Base-by-base conservation (phyloP, 2,329 filamentous ascomycete genomes). In the Amesomyces nigricolor region DNA sequence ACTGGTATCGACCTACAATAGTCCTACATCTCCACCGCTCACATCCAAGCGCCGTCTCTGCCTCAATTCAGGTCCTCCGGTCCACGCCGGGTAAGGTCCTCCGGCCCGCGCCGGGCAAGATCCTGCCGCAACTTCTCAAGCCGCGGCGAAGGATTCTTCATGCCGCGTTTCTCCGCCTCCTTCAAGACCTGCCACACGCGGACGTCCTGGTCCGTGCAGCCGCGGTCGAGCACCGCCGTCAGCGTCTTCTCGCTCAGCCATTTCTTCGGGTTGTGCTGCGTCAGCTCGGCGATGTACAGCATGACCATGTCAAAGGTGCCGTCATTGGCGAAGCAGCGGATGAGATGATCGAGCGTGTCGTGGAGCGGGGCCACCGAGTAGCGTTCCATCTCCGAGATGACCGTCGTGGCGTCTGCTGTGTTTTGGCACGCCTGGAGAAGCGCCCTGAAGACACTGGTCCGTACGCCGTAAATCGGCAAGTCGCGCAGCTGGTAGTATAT, bases 401-500 rank as follows among this genome's bases (percentile, higher is more conserved):
- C 44, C 57, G 72, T 72, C 29, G 65, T 63, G 58, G 70, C 66
- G 13, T 65, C 65, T 49, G 65, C 66, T 8, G 59, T 48, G 57
- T 35, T 56, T 48, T 9, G 52, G 66, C 63, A 68, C 63, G 42
- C 63, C 44, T n/a, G 47, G 10, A 74, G 62, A 19, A 75, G 64
- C 32, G 32, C 32, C 22, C 7, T 35, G 10, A 72, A 52, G 10
- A 67, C 61, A 51, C 71, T 74, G 1, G 72, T 74, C 37, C 66
- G 60, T 10, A 67, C 72, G 73, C 2, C 67, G 68, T 9, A 61
- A 57, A 1, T 62, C 61, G 69, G 72, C 43, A 75, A 58, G 46
- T 68, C 66, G 5, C 70, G 67, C 22, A 74, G 58, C 35, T 67
- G 65, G 42, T 67, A 66, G 61, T 75, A 75, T 14, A 73, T 42